Conservation (phyloP, 1,284 basidiomycete genomes). For the Puccinia triticina region DNA sequence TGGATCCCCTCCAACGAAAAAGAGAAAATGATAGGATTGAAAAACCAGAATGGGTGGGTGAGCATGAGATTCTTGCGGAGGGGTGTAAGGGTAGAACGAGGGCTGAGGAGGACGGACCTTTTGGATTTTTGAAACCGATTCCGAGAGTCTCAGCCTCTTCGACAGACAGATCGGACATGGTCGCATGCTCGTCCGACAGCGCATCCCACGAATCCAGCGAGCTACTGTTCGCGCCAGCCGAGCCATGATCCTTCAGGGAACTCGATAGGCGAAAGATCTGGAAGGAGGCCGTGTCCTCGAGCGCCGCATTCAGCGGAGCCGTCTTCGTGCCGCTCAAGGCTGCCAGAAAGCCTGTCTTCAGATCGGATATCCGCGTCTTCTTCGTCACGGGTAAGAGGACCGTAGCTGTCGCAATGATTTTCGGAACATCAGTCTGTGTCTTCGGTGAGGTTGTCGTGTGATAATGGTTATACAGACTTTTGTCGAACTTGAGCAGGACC, state of each 20-base stretch:
- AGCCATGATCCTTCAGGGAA: too few species aligned
- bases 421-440: not conserved
- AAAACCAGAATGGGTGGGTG: not conserved
- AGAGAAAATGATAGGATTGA: not conserved
- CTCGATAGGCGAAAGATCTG: not conserved
- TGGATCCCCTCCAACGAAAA: not conserved
- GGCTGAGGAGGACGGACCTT: not conserved
- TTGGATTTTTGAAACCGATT: conserved; percentile 21
- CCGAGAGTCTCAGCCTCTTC: conserved; percentile 36
- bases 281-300: not conserved
- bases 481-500: not conserved
- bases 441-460: not conserved
- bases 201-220: conserved; percentile 4
- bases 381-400: conserved; percentile 17
- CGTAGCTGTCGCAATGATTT: not conserved
- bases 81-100: not conserved
- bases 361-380: conserved; percentile 1
- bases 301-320: not conserved
- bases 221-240: too few species aligned
- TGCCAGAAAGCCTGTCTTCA: conserved; percentile 7
- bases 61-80: not conserved
- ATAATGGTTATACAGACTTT: not conserved
- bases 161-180: not conserved
- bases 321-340: not conserved
- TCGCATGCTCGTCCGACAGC: not conserved